Percentiles rank a stretch among this genome's conserved stretches.
Conservation (phyloP, 2,329 filamentous ascomycete genomes). For the Sporothrix phasma region DNA sequence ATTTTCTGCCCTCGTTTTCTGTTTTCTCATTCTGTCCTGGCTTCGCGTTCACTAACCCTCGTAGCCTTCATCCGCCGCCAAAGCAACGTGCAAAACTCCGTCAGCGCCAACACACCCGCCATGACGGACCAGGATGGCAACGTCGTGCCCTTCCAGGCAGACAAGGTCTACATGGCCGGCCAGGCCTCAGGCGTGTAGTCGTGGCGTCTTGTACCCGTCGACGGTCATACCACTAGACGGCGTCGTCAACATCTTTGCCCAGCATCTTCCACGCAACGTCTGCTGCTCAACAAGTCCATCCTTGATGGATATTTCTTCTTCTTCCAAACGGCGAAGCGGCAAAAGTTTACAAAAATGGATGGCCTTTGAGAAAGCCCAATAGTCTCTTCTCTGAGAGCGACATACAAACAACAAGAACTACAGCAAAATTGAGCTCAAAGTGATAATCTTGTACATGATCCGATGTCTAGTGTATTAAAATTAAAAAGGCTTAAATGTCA, state of each 20-base stretch:
- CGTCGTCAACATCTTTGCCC: too few relatives aligned
- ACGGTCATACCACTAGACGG: too few relatives aligned
- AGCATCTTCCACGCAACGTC: too few relatives aligned
- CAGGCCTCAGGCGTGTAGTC: slow-evolving; percentile 29
- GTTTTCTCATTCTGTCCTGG: background rate
- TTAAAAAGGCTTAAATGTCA: background rate
- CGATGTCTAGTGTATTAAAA: too few relatives aligned
- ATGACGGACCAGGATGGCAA: slow-evolving; percentile 39
- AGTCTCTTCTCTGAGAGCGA: too few relatives aligned
- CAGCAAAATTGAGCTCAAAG: background rate
- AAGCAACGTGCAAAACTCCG: slow-evolving; percentile 19
- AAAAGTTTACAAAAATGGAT: too few relatives aligned
- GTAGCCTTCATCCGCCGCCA: slow-evolving; percentile 14
- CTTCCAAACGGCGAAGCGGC: too few relatives aligned
- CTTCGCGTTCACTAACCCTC: background rate
- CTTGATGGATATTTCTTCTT: too few relatives aligned
- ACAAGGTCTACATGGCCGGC: slow-evolving; percentile 34
- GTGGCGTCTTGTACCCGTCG: background rate
- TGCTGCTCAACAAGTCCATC: too few relatives aligned
- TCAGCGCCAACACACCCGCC: slow-evolving; percentile 31
- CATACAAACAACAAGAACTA: background rate
- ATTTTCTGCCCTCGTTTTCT: background rate
- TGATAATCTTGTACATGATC: background rate
- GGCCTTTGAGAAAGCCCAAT: too few relatives aligned
- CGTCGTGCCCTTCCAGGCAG: slow-evolving; percentile 35